Evolutionary conservation across 2,329 filamentous ascomycete species (phyloP).

Genomic region (Colletotrichum horii): DNA sequence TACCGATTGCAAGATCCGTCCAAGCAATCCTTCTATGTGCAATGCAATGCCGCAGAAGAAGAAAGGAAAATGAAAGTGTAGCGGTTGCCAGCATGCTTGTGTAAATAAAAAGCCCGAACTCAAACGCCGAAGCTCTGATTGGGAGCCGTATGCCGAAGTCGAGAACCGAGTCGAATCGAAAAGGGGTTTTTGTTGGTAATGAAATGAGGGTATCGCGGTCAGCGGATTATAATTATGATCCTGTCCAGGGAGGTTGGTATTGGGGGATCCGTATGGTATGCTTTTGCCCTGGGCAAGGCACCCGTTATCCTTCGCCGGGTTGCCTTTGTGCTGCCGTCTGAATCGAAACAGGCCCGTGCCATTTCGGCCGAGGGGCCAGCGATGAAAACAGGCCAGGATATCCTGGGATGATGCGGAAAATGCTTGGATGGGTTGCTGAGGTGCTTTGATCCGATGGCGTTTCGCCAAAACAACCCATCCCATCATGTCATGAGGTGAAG

Average conservation of each 20-base stretch:
- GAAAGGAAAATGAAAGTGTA: not conserved
- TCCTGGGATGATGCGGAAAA: not conserved
- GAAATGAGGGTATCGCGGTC: slow-evolving; percentile 12
- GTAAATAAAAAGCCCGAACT: not conserved
- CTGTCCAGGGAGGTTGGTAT: slow-evolving; percentile 2
- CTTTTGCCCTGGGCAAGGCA: not conserved
- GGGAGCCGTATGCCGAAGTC: slow-evolving; percentile 4
- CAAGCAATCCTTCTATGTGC: slow-evolving; percentile 18
- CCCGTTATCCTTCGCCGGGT: not conserved
- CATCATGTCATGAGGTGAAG: slow-evolving; percentile 2
- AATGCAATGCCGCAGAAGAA: slow-evolving; percentile 12
- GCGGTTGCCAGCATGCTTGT: slow-evolving; percentile 16
- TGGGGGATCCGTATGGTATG: not conserved
- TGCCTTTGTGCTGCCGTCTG: slow-evolving; percentile 4
- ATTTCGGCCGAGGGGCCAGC: not conserved
- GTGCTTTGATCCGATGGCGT: not conserved
- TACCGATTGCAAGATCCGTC: slow-evolving; percentile 13
- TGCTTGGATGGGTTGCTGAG: not conserved
- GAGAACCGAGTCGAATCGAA: slow-evolving; percentile 1
- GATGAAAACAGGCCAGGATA: not conserved
- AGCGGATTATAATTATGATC: slow-evolving; percentile 21
- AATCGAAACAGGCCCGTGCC: not conserved
- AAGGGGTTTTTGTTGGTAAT: not conserved
- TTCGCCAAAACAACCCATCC: slow-evolving; percentile 1
- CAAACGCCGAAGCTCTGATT: slow-evolving; percentile 12